Evolutionary conservation across 805 yeast genomes (phyloP), one percentile per base, ranked within the genome.

Genomic region (Torulaspora indica): DNA sequence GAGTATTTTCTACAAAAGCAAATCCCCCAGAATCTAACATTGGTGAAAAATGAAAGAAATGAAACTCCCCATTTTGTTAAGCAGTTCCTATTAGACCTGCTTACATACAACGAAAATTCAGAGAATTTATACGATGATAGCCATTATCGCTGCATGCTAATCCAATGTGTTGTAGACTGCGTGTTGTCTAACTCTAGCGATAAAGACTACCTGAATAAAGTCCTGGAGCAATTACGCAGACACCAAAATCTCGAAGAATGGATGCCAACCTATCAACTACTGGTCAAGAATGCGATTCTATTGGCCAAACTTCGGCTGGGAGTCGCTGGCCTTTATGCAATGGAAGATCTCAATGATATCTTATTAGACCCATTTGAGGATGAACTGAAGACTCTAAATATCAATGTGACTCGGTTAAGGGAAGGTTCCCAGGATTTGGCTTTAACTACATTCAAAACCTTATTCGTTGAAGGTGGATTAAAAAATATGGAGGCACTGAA

Each of bases 91-190:
- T 66, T 90, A 43, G 87, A 81, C 56, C 61, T 90, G 40, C 68
- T 91, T 48, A 77, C 85, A 46, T 91, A 80, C 66, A 90, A 90
- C 58, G 97, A 91, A 53, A 91, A 93, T 59, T 72, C 85, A 15
- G 82, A 76, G 53, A 91, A 91, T 60, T 72, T 74, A 6, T 91
- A 77, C 60, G 78, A 81, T 39, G 98, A 91, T 60, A 71, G 82
- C 36, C 75, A 70, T 57, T 91, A 85, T 52, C 61, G 87, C 4
- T 67, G 80, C 2, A 71, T 71, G 2, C 64, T 91, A 51, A 73
- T 90, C 5, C 63, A 68, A 20, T 69, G 83, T 3, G 63, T 87
- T 1, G 77, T 80, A 1, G 62, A 58, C 15, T 56, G 76, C 3
- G 57, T 72, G 3, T 38, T 62, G 6, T 51, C 56, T 2, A 67